Conservation (phyloP, 306 rosid species). For the Herpetospermum pedunculosum region DNA sequence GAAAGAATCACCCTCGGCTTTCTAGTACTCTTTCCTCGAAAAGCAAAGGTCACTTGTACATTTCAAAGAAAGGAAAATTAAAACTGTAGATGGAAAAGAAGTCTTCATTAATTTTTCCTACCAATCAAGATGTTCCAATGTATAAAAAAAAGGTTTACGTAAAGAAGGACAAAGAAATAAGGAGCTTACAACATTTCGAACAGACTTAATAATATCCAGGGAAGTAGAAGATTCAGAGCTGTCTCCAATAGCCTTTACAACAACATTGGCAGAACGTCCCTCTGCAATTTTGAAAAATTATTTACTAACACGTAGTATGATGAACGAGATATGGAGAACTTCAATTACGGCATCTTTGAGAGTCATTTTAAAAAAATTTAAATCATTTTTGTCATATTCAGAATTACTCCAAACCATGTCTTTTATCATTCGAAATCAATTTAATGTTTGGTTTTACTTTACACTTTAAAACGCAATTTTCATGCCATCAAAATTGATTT, state of each 20-base stretch:
- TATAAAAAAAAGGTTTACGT: neutral
- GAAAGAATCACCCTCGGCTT: neutral
- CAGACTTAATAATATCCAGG: constrained; percentile 50
- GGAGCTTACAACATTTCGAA: constrained; percentile 61
- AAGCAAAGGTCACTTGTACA: neutral
- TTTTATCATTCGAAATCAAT: too few relatives aligned
- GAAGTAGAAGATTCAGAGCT: constrained; percentile 67
- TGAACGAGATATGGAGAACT: neutral
- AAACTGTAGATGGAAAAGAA: neutral
- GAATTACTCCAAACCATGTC: too few relatives aligned
- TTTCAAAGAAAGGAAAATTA: neutral
- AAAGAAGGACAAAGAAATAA: constrained; percentile 7
- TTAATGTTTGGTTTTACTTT: too few relatives aligned
- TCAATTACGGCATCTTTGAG: too few relatives aligned
- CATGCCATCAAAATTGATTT: too few relatives aligned
- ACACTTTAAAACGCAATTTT: too few relatives aligned
- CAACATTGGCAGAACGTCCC: constrained; percentile 20
- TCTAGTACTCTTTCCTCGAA: neutral
- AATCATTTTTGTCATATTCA: too few relatives aligned
- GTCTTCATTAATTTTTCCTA: neutral
- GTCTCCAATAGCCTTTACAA: constrained; percentile 60
- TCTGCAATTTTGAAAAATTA: constrained; percentile 26
- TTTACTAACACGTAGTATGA: neutral
- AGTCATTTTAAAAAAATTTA: too few relatives aligned
- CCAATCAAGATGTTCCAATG: neutral